Base-by-base conservation (phyloP, 2,329 filamentous ascomycete species). In the Penicillium polonicum region DNA sequence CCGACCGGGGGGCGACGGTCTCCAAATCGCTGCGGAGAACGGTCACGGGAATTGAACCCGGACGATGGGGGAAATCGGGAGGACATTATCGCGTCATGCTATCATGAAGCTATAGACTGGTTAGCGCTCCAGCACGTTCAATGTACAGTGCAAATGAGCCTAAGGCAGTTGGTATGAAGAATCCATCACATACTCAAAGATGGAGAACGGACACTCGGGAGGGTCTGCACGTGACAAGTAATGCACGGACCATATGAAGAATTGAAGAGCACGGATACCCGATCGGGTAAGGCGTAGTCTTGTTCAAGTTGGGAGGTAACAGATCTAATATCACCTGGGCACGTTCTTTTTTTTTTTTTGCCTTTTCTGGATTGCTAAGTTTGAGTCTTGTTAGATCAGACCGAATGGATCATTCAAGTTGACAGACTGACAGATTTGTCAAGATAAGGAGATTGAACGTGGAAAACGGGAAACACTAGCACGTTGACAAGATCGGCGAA, bases 21-120 rank as follows among this genome's bases (percentile, higher is more conserved):
- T 62, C 82, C 81, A 67, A 91, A 91, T 59, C 87, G 83, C 64
- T 86, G 85, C 49, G 88, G 87, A 27, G 88, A 91, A 64, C 89
- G 83, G 68, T 91, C 88, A 69, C 88, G 81, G 60, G 84, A 81
- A 64, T 73, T 66, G 83, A 88, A 71, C 85, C 82, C 62, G 85
- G 88, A 75, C 81, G 84, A 71, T 81, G 83, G 70, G 71, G 82
- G 80, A 70, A 87, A 85, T 75, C 87, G 87, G 68, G 85, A 82
- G 65, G 83, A 81, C 70, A 80, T 79, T 66, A 74, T 72, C 70
- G 70, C 67, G 64, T 69, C 73, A 76, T 76, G 70, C 73, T 75
- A 71, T 36, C 50, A 52, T 60, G 52, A 57, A 55, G 59, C 56
- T 59, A 59, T 58, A 58, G 52, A 41, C 55, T 43, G 41, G 84